Evolutionary conservation across 306 rosid species (phyloP).

Genomic region (Vigna reflexopilosa): DNA sequence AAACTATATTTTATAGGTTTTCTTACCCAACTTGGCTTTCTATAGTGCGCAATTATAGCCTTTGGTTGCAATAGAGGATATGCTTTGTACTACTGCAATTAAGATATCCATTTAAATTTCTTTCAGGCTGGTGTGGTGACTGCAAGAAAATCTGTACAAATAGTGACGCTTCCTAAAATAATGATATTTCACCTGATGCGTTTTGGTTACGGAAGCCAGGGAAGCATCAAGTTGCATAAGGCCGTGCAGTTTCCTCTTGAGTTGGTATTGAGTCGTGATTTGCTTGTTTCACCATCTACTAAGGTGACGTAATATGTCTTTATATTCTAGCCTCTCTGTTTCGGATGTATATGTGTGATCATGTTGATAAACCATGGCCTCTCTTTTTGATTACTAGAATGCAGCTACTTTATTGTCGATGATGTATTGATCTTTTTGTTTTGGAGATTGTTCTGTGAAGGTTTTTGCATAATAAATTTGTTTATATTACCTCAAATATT

Average conservation of each 20-base stretch:
- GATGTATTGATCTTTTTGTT: background rate
- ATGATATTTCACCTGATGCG: conserved; percentile 96
- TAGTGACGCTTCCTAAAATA: conserved; percentile 79
- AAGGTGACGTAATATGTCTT: conserved; percentile 57
- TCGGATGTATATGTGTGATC: conserved; percentile 26
- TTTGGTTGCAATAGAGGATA: conserved; percentile 15
- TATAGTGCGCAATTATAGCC: conserved; percentile 1
- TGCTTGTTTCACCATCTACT: conserved; percentile 69
- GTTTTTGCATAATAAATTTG: conserved; percentile 3
- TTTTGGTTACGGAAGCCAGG: conserved; percentile 92
- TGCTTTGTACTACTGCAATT: conserved; percentile 29
- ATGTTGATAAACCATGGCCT: conserved; percentile 7
- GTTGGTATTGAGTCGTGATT: conserved; percentile 74
- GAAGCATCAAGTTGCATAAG: conserved; percentile 95
- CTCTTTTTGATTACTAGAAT: conserved; percentile 5
- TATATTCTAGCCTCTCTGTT: conserved; percentile 4
- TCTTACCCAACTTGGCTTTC: background rate
- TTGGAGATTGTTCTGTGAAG: background rate
- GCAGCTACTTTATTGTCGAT: conserved; percentile 6
- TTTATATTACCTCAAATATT: background rate
- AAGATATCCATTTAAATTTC: background rate
- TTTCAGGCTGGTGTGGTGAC: conserved; percentile 80
- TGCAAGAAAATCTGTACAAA: conserved; percentile 81
- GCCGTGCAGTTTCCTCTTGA: conserved; percentile 85
- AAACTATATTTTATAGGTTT: background rate